Evolutionary conservation across 371 early-diverging fungal species (phyloP).

Genomic region (Coemansia sp.): DNA sequence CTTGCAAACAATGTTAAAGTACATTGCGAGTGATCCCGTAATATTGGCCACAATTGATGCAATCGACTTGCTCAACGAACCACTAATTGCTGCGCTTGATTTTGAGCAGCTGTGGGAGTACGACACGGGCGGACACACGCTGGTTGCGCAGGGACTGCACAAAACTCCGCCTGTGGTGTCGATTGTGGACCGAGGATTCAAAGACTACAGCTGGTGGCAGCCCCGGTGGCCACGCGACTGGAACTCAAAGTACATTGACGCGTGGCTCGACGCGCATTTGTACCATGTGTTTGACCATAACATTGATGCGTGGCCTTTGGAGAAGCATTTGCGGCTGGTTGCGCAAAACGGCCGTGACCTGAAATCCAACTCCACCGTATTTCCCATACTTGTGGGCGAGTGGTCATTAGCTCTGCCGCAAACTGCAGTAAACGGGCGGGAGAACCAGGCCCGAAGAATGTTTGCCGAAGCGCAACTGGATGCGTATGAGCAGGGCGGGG

Average conservation of each 20-base stretch:
- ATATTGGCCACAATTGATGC: constrained; percentile 37
- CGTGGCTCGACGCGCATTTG: constrained; percentile 55
- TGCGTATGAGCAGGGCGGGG: constrained; percentile 51
- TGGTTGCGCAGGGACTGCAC: constrained; percentile 24
- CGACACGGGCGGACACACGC: constrained; percentile 40
- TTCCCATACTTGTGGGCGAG: constrained; percentile 71
- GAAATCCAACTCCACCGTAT: constrained; percentile 32
- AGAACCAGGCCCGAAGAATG: constrained; percentile 39
- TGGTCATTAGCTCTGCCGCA: constrained; percentile 74
- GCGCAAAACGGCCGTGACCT: constrained; percentile 31
- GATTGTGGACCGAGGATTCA: constrained; percentile 51
- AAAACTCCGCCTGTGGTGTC: constrained; percentile 28
- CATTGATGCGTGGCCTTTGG: constrained; percentile 57
- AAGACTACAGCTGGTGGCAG: constrained; percentile 50
- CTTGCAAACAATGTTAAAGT: constrained; percentile 38
- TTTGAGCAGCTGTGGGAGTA: constrained; percentile 44
- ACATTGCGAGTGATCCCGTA: constrained; percentile 35
- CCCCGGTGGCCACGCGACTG: constrained; percentile 40
- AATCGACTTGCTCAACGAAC: constrained; percentile 54
- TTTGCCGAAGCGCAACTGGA: constrained; percentile 55
- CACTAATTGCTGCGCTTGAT: constrained; percentile 42
- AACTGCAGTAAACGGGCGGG: constrained; percentile 61
- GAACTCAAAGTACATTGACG: constrained; percentile 37
- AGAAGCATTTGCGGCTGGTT: constrained; percentile 39
- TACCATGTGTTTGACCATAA: constrained; percentile 60